Evolutionary conservation across 345 rosid species (phyloP), one percentile per base, ranked within the genome.

Genomic region (Pistacia integerrima): DNA sequence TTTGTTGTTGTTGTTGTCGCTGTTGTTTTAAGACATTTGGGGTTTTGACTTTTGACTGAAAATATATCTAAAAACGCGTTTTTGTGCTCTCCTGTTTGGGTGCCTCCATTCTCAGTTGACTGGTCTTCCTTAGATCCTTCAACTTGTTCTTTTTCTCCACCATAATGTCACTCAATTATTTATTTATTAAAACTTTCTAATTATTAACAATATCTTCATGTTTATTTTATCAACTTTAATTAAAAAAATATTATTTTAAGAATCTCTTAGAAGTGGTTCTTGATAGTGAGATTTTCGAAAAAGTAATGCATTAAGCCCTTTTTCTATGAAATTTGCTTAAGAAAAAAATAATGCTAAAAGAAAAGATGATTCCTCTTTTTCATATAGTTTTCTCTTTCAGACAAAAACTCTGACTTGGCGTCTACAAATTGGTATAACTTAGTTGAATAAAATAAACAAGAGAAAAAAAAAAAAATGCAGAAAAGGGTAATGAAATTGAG

Each of bases 21-120:
- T 49, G 46, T 71, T 44, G 68, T 71, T 76, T 58, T 25, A 66
- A 59, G 70, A 70, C 54, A 25, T 51, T 35, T 25, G 16, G 67
- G 64, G 62, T 13, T 64, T 55, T 67, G 74, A 38, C 66, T 71
- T 78, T 86, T 86, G 90, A 85, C 90, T 80, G 78, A 72, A 77
- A 80, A 64, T 54, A 78, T 78, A 71, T 30, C 69, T 48, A 41
- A 86, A 80, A 82, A 84, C 91, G 91, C 91, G 93, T 90, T 75
- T 54, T 72, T 71, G 69, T 28, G 61, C 38, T 18, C 33, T 18
- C 46, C 46, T 5, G 46, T 7, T 41, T 5, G 46, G 68, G 56
- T 63, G 56, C 81, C 66, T 74, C 64, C 82, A 83, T 83, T 76
- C 85, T 74, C 48, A 55, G 84, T 86, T 88, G 93, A 90, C 93